Evolutionary conservation across 192 early-diverging fungal species (phyloP).

Genomic region (Coemansia reversa): DNA sequence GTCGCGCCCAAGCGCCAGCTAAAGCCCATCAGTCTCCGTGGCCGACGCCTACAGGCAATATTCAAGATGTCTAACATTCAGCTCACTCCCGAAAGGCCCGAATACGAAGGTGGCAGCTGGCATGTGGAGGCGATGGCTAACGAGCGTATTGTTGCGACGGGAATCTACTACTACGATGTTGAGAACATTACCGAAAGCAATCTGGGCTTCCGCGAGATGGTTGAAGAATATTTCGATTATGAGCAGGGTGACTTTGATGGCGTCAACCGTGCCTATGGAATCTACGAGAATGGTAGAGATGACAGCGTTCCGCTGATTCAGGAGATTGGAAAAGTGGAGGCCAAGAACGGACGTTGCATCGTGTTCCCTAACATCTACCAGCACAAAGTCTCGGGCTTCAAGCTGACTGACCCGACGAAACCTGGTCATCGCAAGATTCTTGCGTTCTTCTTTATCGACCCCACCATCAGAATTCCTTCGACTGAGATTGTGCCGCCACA

Average conservation of each 20-base stretch:
- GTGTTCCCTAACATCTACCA: conserved; percentile 74
- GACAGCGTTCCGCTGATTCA: conserved; percentile 35
- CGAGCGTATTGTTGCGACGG: conserved; percentile 72
- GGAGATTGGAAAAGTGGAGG: conserved; percentile 47
- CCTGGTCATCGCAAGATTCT: conserved; percentile 69
- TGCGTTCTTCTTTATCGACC: conserved; percentile 71
- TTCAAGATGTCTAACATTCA: conserved; percentile 70
- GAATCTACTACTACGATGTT: conserved; percentile 70
- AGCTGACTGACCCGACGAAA: conserved; percentile 58
- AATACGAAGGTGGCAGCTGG: conserved; percentile 60
- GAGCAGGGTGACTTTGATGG: conserved; percentile 12
- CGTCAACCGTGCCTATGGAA: conserved; percentile 40
- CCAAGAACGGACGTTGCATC: conserved; percentile 59
- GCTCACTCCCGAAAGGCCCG: conserved; percentile 65
- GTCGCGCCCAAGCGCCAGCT: conserved; percentile 23
- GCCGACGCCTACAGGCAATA: conserved; percentile 59
- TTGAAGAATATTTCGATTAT: conserved; percentile 10
- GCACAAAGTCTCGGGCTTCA: conserved; percentile 65
- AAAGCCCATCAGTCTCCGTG: conserved; percentile 35
- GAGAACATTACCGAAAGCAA: conserved; percentile 67
- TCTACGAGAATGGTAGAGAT: conserved; percentile 24
- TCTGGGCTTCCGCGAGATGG: conserved; percentile 56
- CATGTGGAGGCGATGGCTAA: conserved; percentile 71
- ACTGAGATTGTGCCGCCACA: conserved; percentile 66
- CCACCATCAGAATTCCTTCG: conserved; percentile 53